Conservation (phyloP, 371 early-diverging fungal species). For the Lichtheimia ramosa region DNA sequence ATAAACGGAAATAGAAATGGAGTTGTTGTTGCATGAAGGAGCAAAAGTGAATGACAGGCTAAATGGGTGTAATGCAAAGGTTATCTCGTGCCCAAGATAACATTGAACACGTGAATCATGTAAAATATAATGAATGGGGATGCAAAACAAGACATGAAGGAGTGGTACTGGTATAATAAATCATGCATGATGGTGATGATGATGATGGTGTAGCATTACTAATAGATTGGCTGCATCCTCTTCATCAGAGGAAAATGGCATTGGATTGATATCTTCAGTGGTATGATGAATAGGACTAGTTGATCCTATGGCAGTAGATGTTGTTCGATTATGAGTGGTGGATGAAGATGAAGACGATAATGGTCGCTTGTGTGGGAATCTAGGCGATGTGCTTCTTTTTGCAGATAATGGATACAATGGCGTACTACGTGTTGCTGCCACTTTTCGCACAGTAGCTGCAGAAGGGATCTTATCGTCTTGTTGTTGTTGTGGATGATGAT, state of each 20-base stretch:
- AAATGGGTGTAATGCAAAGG: too few relatives aligned
- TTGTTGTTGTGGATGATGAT: constrained; percentile 14
- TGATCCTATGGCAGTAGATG: too few relatives aligned
- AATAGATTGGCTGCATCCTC: constrained; percentile 44
- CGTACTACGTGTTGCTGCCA: constrained; percentile 2
- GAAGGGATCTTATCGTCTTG: neutral
- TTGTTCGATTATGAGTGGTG: neutral
- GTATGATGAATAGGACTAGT: too few relatives aligned
- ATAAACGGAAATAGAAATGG: constrained; percentile 1
- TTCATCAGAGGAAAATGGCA: constrained; percentile 25
- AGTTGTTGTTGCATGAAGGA: too few relatives aligned
- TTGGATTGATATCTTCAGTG: neutral
- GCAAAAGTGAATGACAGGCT: too few relatives aligned
- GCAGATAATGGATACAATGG: constrained; percentile 29
- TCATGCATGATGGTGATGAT: constrained; percentile 9
- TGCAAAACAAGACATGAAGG: neutral
- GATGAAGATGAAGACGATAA: constrained; percentile 7
- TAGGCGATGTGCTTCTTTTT: constrained; percentile 39
- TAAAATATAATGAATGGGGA: neutral
- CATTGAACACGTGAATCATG: too few relatives aligned
- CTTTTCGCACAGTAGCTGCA: constrained; percentile 1
- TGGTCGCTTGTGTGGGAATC: neutral
- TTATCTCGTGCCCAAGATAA: too few relatives aligned
- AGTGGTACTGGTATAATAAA: neutral
- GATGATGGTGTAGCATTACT: constrained; percentile 42